These are phyloP conservation scores for Penicillium sp. DNA, from an alignment of 2,329 filamentous ascomycete species.

Conservation along the genomic window DNA sequence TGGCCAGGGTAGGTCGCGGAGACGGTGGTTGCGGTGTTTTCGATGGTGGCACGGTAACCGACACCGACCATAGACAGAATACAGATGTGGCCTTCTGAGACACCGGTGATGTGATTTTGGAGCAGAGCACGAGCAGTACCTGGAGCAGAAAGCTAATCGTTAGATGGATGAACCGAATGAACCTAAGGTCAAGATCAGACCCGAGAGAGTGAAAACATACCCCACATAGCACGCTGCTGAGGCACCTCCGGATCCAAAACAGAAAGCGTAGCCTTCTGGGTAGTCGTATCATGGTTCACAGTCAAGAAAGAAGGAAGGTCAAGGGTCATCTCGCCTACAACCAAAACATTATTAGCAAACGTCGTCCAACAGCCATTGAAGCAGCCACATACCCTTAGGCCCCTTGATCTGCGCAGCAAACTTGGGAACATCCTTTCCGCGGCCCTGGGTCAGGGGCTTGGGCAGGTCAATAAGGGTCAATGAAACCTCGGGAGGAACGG, in stretches of 20 bases:
- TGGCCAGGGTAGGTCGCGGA: slow-evolving; percentile 72
- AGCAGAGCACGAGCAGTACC: slow-evolving; percentile 89
- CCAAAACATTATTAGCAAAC: slow-evolving; percentile 6
- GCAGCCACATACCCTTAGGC: slow-evolving; percentile 64
- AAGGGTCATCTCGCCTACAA: slow-evolving; percentile 70
- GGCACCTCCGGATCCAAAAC: slow-evolving; percentile 68
- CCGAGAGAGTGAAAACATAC: slow-evolving; percentile 51
- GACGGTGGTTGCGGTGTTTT: slow-evolving; percentile 70
- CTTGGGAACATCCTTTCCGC: slow-evolving; percentile 62
- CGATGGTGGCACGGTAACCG: slow-evolving; percentile 87
- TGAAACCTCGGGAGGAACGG: slow-evolving; percentile 80
- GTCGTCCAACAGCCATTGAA: background rate
- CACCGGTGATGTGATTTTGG: slow-evolving; percentile 86
- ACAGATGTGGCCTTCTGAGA: slow-evolving; percentile 93
- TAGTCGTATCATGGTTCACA: slow-evolving; percentile 66
- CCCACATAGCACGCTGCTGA: slow-evolving; percentile 94
- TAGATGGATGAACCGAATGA: background rate
- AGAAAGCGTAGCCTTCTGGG: slow-evolving; percentile 65
- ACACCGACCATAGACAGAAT: slow-evolving; percentile 92
- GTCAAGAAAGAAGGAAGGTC: slow-evolving; percentile 77
- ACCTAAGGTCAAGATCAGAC: background rate
- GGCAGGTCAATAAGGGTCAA: slow-evolving; percentile 68
- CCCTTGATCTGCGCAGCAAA: slow-evolving; percentile 72
- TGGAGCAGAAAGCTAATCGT: slow-evolving; percentile 37
- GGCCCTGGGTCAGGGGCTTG: slow-evolving; percentile 58